These are phyloP conservation scores for Podaxis sp. DNA, from an alignment of 768 basidiomycete species.

Conservation along the genomic window DNA sequence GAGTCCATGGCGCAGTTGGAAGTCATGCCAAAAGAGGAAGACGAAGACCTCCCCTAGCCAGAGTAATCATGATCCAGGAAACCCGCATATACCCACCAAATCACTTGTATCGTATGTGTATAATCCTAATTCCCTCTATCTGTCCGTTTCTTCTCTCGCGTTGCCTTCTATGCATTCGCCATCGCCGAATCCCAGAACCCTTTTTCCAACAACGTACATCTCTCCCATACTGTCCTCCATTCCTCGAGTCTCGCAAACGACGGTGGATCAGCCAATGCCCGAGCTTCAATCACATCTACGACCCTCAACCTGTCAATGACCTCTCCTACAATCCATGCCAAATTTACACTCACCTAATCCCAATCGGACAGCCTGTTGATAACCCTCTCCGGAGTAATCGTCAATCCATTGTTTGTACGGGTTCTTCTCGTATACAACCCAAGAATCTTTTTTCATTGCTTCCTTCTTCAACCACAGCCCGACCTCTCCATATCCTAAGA, in stretches of 20 bases:
- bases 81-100: not conserved
- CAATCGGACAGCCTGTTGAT: slow-evolving; percentile 64
- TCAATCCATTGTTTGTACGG: slow-evolving; percentile 75
- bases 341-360: slow-evolving; percentile 59
- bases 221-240: slow-evolving; percentile 70
- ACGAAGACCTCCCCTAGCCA: not conserved
- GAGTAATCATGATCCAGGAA: not conserved
- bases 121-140: not conserved
- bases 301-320: not conserved
- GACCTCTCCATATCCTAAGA: slow-evolving; percentile 91
- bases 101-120: slow-evolving; percentile 6
- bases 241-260: slow-evolving; percentile 54
- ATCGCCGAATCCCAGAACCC: slow-evolving; percentile 80
- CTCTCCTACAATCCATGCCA: not conserved
- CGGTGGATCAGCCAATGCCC: slow-evolving; percentile 59
- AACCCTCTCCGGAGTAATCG: slow-evolving; percentile 71
- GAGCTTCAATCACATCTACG: slow-evolving; percentile 69
- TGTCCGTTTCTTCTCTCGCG: not conserved
- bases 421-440: slow-evolving; percentile 63
- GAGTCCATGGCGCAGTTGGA: slow-evolving; percentile 5
- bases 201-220: slow-evolving; percentile 73
- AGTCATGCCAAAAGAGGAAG: slow-evolving; percentile 6
- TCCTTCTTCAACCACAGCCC: slow-evolving; percentile 77
- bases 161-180: slow-evolving; percentile 16
- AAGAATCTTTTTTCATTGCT: slow-evolving; percentile 38